A percentile compares a stretch with the other conserved stretches of the same genome.
phyloP scores from a whole-genome alignment of 2,329 filamentous ascomycete genomes.

The Pestalotiopsis sp. region DNA sequence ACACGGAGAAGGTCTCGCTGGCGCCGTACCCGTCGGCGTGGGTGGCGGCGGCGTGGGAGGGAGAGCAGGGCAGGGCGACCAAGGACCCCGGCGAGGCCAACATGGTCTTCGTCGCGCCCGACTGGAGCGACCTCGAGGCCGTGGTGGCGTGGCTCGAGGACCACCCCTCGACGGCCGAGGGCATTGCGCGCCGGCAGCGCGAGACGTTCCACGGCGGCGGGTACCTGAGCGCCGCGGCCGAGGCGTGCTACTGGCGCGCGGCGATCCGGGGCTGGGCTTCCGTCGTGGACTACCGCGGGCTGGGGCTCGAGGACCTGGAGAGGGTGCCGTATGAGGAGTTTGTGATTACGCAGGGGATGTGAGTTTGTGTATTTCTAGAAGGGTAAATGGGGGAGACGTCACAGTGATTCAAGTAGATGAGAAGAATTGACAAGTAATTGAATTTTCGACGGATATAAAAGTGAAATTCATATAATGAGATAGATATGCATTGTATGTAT shows the following conservation, averaged over 20 bases:
- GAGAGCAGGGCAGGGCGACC: constrained; percentile 21
- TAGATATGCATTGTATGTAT: not conserved
- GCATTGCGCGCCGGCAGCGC: constrained; percentile 50
- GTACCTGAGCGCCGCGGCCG: constrained; percentile 52
- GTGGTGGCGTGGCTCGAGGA: constrained; percentile 47
- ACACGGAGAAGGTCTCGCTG: constrained; percentile 10
- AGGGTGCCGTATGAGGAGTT: constrained; percentile 45
- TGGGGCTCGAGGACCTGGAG: constrained; percentile 35
- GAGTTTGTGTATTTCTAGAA: not conserved
- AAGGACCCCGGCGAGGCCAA: constrained; percentile 40
- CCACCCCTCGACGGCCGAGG: constrained; percentile 44
- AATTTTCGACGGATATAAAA: too few relatives aligned
- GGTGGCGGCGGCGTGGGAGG: constrained; percentile 41
- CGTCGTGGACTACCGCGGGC: constrained; percentile 39
- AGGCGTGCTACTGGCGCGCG: constrained; percentile 56
- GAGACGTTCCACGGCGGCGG: constrained; percentile 43
- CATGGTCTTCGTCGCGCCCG: constrained; percentile 22
- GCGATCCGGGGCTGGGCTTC: constrained; percentile 49
- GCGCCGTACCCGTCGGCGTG: constrained; percentile 29
- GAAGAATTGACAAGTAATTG: not conserved
- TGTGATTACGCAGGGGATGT: constrained; percentile 8
- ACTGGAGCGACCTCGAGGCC: constrained; percentile 47
- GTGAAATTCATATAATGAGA: not conserved
- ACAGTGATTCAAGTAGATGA: not conserved
- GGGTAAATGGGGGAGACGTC: too few relatives aligned